Base-by-base conservation (phyloP, 805 yeast species). In the Wickerhamomyces silvicola region DNA sequence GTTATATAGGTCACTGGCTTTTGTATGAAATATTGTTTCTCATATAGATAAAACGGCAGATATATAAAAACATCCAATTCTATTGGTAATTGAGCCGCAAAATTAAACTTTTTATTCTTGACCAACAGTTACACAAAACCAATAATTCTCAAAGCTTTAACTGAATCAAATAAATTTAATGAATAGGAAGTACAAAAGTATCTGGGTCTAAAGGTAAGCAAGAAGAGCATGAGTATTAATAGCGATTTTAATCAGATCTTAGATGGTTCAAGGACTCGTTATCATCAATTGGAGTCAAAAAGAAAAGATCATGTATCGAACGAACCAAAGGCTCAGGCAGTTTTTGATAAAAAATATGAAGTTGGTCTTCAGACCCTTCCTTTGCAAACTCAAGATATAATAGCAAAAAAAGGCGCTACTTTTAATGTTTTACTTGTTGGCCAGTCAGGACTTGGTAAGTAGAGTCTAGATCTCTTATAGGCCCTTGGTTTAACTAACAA, bases 361-460 rank as follows among this genome's bases (percentile, higher is more conserved):
- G 40, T 51, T 29, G 64, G 65, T 4, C 24, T 59, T 19, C 43
- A 40, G 7, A 13, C 32, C 1, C 41, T 62, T 7, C 59, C 59
- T 11, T 8, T 18, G 1, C 66, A 61, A 33, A 46, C 45, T n/a
- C 53, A 54, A 32, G 34, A 32, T 4, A 31, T 56, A 21, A 45
- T 41, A 9, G 46, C 70, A 30, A 71, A 66, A 39, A 65, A 66
- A 35, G 95, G 95, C 12, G 76, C 84, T 14, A 65, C 77, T 17
- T 81, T 84, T 59, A 85, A 94, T 28, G 49, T 88, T 35, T 75
- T 87, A 82, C 75, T 86, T 22, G 87, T 81, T 29, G 96, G 97
- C 19, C 87, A 81, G 56, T 67, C 81, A 31, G 96, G 96, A 4
- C 66, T 83, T 32, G 95, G 94, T 28, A 72, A 68, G 48, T 33